phyloP scores from a whole-genome alignment of 116 monocot genomes.

The Zostera marina region DNA sequence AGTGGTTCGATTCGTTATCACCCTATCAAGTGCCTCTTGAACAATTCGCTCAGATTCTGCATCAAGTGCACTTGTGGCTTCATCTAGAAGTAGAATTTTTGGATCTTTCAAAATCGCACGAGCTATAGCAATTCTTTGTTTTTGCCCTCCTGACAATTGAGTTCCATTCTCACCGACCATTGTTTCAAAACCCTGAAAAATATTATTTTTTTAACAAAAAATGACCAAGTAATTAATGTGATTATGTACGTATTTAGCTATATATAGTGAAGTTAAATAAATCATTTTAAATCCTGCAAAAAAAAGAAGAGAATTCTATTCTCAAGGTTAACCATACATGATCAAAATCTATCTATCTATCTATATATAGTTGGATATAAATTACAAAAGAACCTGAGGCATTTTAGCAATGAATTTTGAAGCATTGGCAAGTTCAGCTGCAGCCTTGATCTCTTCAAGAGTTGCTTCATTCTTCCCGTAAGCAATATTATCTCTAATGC shows the following conservation, averaged over 20 bases:
- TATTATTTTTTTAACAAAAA: neutral
- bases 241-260: no score
- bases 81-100: constrained; percentile 52
- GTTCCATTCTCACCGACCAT: constrained; percentile 62
- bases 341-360: no score
- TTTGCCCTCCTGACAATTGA: constrained; percentile 62
- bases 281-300: no score
- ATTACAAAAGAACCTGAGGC: constrained; percentile 29
- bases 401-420: constrained; percentile 61
- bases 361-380: neutral
- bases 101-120: constrained; percentile 65
- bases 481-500: constrained; percentile 54
- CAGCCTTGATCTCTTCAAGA: constrained; percentile 37
- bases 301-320: no score
- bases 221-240: no score
- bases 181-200: constrained; percentile 11
- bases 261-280: no score
- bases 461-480: constrained; percentile 64
- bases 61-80: constrained; percentile 66
- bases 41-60: constrained; percentile 51
- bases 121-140: constrained; percentile 68
- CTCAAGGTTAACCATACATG: no score
- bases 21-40: constrained; percentile 41
- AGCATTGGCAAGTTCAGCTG: constrained; percentile 63
- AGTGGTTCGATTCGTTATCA: constrained; percentile 51